These are phyloP conservation scores for Aspergillus incahuasiensis DNA, from an alignment of 495 filamentous ascomycete genomes.

Conservation along the genomic window DNA sequence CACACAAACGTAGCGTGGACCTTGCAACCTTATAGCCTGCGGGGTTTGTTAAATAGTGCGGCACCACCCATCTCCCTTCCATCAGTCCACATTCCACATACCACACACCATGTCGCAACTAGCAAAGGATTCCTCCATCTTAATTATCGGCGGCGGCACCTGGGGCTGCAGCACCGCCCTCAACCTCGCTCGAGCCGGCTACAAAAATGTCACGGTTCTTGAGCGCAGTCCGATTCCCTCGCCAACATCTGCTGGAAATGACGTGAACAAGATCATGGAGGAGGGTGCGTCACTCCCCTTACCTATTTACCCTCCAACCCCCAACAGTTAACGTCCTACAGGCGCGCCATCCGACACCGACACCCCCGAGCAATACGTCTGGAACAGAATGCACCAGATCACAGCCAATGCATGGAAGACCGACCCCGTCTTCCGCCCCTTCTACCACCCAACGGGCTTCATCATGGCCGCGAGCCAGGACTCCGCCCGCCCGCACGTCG, in stretches of 20 bases:
- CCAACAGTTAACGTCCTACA: too few relatives aligned
- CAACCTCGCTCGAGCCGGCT: conserved; percentile 45
- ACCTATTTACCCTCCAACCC: too few relatives aligned
- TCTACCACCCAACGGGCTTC: conserved; percentile 48
- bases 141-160: conserved; percentile 46
- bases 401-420: conserved; percentile 42
- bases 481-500: conserved; percentile 32
- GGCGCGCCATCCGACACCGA: neutral
- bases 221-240: conserved; percentile 45
- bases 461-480: conserved; percentile 40
- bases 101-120: neutral
- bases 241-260: conserved; percentile 50
- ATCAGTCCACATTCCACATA: neutral
- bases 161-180: conserved; percentile 53
- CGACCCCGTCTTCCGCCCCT: conserved; percentile 44
- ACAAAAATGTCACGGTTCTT: conserved; percentile 43
- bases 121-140: conserved; percentile 20
- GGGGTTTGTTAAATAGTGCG: neutral
- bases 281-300: conserved; percentile 27
- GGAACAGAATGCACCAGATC: conserved; percentile 11
- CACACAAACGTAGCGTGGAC: neutral
- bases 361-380: neutral
- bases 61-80: neutral
- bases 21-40: too few relatives aligned
- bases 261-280: conserved; percentile 57